Evolutionary conservation across 2,329 filamentous ascomycete species (phyloP).

Genomic region (Cladorrhinum sp.): DNA sequence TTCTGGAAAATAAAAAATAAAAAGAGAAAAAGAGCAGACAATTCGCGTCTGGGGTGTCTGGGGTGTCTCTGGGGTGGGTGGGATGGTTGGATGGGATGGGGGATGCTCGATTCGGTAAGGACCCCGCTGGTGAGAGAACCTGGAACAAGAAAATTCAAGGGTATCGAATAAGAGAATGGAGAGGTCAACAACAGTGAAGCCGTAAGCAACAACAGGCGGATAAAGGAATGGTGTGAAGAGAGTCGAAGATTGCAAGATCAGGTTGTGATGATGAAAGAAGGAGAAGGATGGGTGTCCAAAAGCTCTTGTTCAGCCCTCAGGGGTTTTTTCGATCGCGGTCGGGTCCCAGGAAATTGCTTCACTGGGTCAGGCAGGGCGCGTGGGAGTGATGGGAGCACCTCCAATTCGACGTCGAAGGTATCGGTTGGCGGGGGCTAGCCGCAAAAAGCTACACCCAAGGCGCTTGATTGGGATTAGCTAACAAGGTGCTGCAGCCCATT

Average conservation of each 20-base stretch:
- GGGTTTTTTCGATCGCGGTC: constrained; percentile 24
- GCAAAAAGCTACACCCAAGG: constrained; percentile 22
- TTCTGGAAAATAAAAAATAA: constrained; percentile 15
- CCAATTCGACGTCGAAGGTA: constrained; percentile 18
- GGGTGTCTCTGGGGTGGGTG: not conserved
- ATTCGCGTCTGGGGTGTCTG: constrained; percentile 10
- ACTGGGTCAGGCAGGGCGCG: constrained; percentile 16
- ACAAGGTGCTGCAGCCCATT: constrained; percentile 22
- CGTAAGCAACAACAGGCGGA: not conserved
- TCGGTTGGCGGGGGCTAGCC: constrained; percentile 16
- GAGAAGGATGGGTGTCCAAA: constrained; percentile 16
- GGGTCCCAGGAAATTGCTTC: constrained; percentile 27
- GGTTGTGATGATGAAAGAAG: constrained; percentile 3
- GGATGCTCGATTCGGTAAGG: constrained; percentile 18
- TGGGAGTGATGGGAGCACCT: constrained; percentile 13
- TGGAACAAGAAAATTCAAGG: constrained; percentile 2
- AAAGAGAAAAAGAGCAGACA: constrained; percentile 8
- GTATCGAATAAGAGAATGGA: constrained; percentile 7
- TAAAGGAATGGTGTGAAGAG: not conserved
- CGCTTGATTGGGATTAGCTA: constrained; percentile 24
- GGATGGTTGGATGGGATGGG: constrained; percentile 7
- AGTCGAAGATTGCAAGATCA: not conserved
- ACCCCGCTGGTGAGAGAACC: constrained; percentile 1
- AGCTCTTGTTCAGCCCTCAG: constrained; percentile 20
- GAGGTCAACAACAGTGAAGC: not conserved